Base-by-base conservation (phyloP, 805 yeast genomes). In the Kodamaea hsintzibuensis region DNA sequence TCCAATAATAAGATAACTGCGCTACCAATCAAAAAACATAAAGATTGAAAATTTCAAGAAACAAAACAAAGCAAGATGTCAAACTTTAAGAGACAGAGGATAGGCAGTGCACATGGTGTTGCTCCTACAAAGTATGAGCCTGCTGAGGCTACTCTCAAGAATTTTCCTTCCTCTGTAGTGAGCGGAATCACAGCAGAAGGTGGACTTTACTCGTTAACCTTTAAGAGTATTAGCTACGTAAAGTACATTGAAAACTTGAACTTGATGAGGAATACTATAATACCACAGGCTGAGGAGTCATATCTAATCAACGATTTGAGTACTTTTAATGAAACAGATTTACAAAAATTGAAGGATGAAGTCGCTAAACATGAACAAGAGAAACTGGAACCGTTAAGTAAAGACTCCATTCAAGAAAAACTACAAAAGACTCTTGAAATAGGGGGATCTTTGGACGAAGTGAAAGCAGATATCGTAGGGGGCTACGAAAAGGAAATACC, bases 181-280 rank as follows among this genome's bases (percentile, higher is more conserved):
- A 71, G 71, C 51, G 80, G 79, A 5, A 62, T 70, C 17, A 75
- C 79, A 0, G 64, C 62, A 16, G 77, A 74, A 55, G 78, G 77
- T 3, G 80, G 80, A 10, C 64, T 76, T 33, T 65, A 65, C 30
- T 71, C 77, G 2, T 63, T 76, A 52, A 74, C 79, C 2, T 75
- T 72, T 61, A 76, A 76, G 56, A 68, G 79, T 3, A 66, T 74
- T 16, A 69, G 64, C 25, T 72, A 73, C 49, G 70, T 70, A 42
- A 63, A 65, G 49, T 68, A 68, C 40, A 72, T 72, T 18, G 79
- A 75, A 47, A 70, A 67, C 49, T 57, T 65, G 43, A 75, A 72
- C 51, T 61, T 68, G 60, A 66, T 73, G 57, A 63, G 71, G 25
- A 58, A 63, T 22, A 62, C 66, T 1, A 53, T 75, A 7, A 61